phyloP scores from a whole-genome alignment of 345 rosid species.

The Boechera divaricarpa region DNA sequence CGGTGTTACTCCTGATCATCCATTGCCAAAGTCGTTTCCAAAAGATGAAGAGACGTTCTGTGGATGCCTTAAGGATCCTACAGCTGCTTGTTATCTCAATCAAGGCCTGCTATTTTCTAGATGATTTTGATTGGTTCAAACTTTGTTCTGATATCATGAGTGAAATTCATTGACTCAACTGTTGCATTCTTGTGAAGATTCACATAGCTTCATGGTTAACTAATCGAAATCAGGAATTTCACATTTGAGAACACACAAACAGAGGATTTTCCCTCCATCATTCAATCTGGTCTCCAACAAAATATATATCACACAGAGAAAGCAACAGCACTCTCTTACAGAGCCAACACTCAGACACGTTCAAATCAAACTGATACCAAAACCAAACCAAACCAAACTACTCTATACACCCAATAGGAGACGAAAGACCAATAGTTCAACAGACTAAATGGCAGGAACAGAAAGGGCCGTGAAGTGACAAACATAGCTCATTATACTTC shows the following conservation, averaged over 20 bases:
- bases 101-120: conserved; percentile 66
- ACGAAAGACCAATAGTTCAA: background rate
- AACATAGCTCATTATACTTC: conserved; percentile 20
- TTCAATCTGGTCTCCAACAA: conserved; percentile 8
- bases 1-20: conserved; percentile 92
- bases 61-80: conserved; percentile 76
- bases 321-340: conserved; percentile 11
- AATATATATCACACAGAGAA: conserved; percentile 20
- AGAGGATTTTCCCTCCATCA: conserved; percentile 2
- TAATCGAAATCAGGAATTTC: conserved; percentile 1
- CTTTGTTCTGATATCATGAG: conserved; percentile 1
- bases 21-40: conserved; percentile 78
- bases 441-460: background rate
- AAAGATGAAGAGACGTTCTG: conserved; percentile 80
- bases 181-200: conserved; percentile 6
- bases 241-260: background rate
- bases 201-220: background rate
- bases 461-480: conserved; percentile 13
- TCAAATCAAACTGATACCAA: conserved; percentile 11
- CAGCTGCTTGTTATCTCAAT: conserved; percentile 68
- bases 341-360: conserved; percentile 16
- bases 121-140: conserved; percentile 42
- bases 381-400: background rate
- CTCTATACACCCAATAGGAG: background rate
- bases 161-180: conserved; percentile 1